phyloP scores from a whole-genome alignment of 2,329 filamentous ascomycete species.

The Arthrobotrys musiformis region DNA sequence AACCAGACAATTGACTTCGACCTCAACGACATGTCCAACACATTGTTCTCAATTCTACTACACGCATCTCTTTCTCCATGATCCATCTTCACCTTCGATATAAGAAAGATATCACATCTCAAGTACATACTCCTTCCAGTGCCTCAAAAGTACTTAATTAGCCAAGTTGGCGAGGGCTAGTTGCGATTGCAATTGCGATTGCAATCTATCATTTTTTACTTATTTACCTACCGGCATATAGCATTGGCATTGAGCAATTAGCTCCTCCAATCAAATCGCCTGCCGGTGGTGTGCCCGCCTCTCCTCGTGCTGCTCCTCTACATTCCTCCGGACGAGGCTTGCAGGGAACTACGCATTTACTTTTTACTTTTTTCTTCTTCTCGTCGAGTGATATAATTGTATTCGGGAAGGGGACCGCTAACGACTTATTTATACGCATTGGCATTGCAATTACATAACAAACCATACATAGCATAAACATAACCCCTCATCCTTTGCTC shows the following conservation, averaged over 20 bases:
- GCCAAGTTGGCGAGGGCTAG: not conserved
- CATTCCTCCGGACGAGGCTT: not conserved
- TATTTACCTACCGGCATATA: not conserved
- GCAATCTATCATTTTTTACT: not conserved
- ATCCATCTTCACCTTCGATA: not conserved
- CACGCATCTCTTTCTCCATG: no score
- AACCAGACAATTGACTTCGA: not conserved
- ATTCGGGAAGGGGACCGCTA: not conserved
- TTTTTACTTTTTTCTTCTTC: not conserved
- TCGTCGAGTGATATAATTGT: conserved; percentile 15
- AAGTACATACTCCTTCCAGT: not conserved
- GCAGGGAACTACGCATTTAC: not conserved
- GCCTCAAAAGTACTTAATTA: not conserved
- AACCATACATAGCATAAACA: not conserved
- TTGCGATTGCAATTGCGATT: not conserved
- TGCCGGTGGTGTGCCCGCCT: not conserved
- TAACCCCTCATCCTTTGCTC: conserved; percentile 2
- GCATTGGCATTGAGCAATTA: not conserved
- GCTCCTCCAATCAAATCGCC: not conserved
- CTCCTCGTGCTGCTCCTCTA: not conserved
- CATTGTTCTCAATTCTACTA: not conserved
- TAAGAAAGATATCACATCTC: not conserved
- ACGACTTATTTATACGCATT: not conserved
- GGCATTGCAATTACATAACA: not conserved
- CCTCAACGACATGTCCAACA: not conserved